Base-by-base conservation (phyloP, 169 alveolate genomes). In the Eimeria praecox region DNA sequence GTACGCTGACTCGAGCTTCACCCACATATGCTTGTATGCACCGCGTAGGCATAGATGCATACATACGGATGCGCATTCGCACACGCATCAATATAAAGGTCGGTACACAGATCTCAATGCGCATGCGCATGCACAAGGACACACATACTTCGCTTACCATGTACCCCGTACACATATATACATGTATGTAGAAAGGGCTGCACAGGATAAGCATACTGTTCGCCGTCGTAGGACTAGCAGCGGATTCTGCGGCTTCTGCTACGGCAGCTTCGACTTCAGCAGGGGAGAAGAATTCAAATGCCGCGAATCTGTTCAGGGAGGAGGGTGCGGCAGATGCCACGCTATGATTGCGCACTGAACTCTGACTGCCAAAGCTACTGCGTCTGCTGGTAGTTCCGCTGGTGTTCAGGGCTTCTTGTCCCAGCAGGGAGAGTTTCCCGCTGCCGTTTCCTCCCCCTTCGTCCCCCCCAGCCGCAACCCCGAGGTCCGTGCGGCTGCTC, bases 221-320 rank as follows among this genome's bases (percentile, higher is more conserved):
- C 83, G 30, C 44, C 38, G 83, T 18, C 27, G 89, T 20, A 22
- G 35, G 38, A 80, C 27, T 49, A 42, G 59, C 78, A 3, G 69
- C 33, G 24, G 33, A 22, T 27, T 83, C 92, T 10, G 54, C 18
- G 14, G 92, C 92, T 33, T 83, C 92, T 35, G 77, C 62, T 27
- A 83, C 77, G 35, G 54, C 75, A 16, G 30, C 49, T 30, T 83
- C 92, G 35, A 83, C 75, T 35, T 83, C 92, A 6, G 92, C 35
- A 24, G 92, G 54, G n/a, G 92, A 54, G 64, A 83, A 83, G 54
- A 83, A 83, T 54, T 52, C 92, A 30, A 83, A 83, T 2, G 92
- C 92, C 16, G 62, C 92, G 49, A 83, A 83, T 14, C 92, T 75
- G 18, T 42, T 18, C 2, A 40, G 64, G 42, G 89, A 78, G 73